Base-by-base conservation (phyloP, 1,139 yeast genomes). In the Debaryomycetaceae sp. region DNA sequence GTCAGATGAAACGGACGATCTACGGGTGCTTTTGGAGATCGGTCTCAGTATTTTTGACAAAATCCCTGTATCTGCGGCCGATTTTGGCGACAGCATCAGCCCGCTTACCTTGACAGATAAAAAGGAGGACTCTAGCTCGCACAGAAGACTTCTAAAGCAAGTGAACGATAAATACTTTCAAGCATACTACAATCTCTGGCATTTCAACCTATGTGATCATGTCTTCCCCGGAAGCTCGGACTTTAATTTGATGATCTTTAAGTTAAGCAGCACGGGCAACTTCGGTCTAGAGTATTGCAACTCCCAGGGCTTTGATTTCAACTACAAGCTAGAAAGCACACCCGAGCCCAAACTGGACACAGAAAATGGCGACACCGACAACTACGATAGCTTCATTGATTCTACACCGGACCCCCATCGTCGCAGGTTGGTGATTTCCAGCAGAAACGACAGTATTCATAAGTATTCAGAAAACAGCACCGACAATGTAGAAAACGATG, bases 151-250 rank as follows among this genome's bases (percentile, higher is more conserved):
- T 7, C 48, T 66, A 30, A 61, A 65, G 39, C 53, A 58, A 41
- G 59, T 74, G 39, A 79, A 79, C 52, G 87, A 81, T 49, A 64
- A 75, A 38, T 77, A 81, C 50, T 77, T 78, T 52, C 67, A 78
- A 14, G 81, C 87, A 2, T 83, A 81, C 57, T 81, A 82, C 50
- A 81, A 83, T 53, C 70, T 82, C 46, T 85, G 94, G 94, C 88
- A 85, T 56, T 83, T 82, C 55, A 84, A 84, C 52, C 61, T 85
- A 38, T 79, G 89, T 52, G 92, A 84, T 55, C 59, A 59, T 39
- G 41, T 52, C 17, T 50, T 55, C 13, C 44, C 43, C 13, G 41
- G 38, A 15, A 35, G 36, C 8, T 39, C 41, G 9, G 55, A 52
- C n/a, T 52, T 51, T 33, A 66, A 66, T 42, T 42, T 59, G 2